Evolutionary conservation across 306 rosid species (phyloP).

Genomic region (Begonia fuchsioides): DNA sequence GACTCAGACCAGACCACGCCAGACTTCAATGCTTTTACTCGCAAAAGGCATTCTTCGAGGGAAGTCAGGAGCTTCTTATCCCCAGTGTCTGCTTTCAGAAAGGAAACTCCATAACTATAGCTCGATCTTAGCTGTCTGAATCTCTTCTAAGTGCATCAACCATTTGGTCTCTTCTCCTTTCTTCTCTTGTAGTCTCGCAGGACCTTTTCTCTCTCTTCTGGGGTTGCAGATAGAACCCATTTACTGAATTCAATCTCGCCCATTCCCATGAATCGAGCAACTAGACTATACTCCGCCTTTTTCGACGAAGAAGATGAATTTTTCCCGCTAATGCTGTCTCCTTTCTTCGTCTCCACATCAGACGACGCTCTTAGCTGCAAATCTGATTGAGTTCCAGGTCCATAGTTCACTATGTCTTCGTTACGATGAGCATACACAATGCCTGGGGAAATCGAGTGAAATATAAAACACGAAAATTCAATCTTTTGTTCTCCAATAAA

Average conservation of each 20-base stretch:
- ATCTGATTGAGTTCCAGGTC: slow-evolving; percentile 29
- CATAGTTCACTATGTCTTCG: slow-evolving; percentile 57
- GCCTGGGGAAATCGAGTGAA: slow-evolving; percentile 21
- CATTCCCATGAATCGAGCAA: slow-evolving; percentile 53
- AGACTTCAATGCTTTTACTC: too few relatives aligned
- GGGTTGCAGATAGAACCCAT: slow-evolving; percentile 69
- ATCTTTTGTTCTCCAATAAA: not conserved
- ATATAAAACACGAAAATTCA: not conserved
- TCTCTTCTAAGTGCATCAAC: not conserved
- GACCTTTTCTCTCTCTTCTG: slow-evolving; percentile 43
- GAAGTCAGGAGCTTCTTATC: too few relatives aligned
- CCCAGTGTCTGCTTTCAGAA: too few relatives aligned
- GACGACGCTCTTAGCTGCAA: slow-evolving; percentile 8
- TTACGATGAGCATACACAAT: slow-evolving; percentile 72
- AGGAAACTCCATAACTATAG: too few relatives aligned
- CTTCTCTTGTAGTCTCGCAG: slow-evolving; percentile 52
- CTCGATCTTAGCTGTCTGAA: too few relatives aligned
- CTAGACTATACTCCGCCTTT: slow-evolving; percentile 39
- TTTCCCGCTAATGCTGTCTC: slow-evolving; percentile 13
- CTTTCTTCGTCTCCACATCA: slow-evolving; percentile 16
- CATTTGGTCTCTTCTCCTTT: slow-evolving; percentile 25
- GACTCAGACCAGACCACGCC: too few relatives aligned
- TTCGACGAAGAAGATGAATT: slow-evolving; percentile 26
- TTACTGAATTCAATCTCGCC: slow-evolving; percentile 62
- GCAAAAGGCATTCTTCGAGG: too few relatives aligned